Evolutionary conservation across 768 basidiomycete genomes (phyloP).

Genomic region (Cubamyces lactineus): DNA sequence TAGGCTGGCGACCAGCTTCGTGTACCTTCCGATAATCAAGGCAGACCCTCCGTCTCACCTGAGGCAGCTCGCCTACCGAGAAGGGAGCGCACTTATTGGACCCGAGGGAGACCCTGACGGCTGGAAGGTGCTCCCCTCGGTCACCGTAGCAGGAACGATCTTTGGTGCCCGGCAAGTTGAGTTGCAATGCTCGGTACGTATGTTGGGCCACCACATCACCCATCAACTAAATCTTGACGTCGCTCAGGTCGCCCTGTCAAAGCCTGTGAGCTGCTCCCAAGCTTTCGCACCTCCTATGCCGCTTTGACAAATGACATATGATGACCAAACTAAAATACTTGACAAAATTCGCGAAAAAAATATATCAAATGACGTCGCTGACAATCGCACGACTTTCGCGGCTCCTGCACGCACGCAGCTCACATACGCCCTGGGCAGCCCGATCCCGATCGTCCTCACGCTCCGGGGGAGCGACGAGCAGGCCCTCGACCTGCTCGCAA

Average conservation of each 20-base stretch:
- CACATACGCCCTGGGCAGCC: slow-evolving; percentile 52
- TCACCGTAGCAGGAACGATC: slow-evolving; percentile 39
- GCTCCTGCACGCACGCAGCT: slow-evolving; percentile 41
- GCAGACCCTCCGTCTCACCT: slow-evolving; percentile 42
- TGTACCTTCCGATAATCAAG: slow-evolving; percentile 38
- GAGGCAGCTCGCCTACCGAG: slow-evolving; percentile 41
- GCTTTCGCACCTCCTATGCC: background rate
- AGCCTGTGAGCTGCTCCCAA: slow-evolving; percentile 41
- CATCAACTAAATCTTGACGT: background rate
- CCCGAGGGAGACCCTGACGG: slow-evolving; percentile 47
- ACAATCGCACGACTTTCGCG: too few species aligned
- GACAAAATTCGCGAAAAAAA: too few species aligned
- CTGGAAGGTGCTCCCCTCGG: slow-evolving; percentile 40
- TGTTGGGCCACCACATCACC: background rate
- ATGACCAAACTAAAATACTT: background rate
- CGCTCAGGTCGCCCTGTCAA: slow-evolving; percentile 51
- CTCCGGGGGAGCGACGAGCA: slow-evolving; percentile 48
- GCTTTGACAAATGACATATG: background rate
- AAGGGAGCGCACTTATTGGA: slow-evolving; percentile 38
- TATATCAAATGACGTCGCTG: too few species aligned
- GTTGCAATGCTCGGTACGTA: slow-evolving; percentile 39
- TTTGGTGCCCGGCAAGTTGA: slow-evolving; percentile 38
- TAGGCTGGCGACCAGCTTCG: slow-evolving; percentile 36
- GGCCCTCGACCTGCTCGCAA: slow-evolving; percentile 53
- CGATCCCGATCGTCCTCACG: slow-evolving; percentile 54